Base-by-base conservation (phyloP, 495 filamentous ascomycete genomes). In the Chaetomium tenue region DNA sequence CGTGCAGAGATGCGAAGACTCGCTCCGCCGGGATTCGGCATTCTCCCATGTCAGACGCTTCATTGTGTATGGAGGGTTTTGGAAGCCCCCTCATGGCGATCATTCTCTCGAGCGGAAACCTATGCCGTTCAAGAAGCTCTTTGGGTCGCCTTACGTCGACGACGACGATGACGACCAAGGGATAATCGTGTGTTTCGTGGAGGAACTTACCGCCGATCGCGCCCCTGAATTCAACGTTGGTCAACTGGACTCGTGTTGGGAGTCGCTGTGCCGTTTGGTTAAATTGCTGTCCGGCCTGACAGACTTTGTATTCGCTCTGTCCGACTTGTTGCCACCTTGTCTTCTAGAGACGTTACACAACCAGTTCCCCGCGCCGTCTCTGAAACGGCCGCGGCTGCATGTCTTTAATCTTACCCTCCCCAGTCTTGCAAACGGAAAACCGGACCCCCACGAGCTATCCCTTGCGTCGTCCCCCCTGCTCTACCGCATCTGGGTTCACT, bases 21-120 rank as follows among this genome's bases (percentile, higher is more conserved):
- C 28, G 30, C 39, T 58, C 20, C 37, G 11, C 20, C 55, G 55
- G 2, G 55, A 58, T 44, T 57, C 33, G 20, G 55, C 55, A 0
- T 42, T 58, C 37, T 9, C n/a, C 33, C 55, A 58, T 23, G 20
- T 58, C 33, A 22, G 55, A 25, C 55, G 55, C 42, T 1, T 44
- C 33, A n/a, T 44, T 20, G 37, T 58, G 30, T 22, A 55, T 37
- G 53, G 53, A 15, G 2, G 9, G 22, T n/a, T 9, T 37, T 4
- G 3, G 6, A 26, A 22, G 9, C 28, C 28, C 18, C 18, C 7
- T 30, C n/a, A 16, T 7, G 1, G 6, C 30, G 4, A 39, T 8
- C 18, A 39, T 20, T 16, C 28, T 1, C 40, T 39, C 53, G 5
- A 12, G 28, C 5, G 20, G 30, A 7, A 39, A 20, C 28, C 30